These are phyloP conservation scores for Boletus pseudo-olivaceus DNA, from an alignment of 768 basidiomycete species.

Conservation along the genomic window DNA sequence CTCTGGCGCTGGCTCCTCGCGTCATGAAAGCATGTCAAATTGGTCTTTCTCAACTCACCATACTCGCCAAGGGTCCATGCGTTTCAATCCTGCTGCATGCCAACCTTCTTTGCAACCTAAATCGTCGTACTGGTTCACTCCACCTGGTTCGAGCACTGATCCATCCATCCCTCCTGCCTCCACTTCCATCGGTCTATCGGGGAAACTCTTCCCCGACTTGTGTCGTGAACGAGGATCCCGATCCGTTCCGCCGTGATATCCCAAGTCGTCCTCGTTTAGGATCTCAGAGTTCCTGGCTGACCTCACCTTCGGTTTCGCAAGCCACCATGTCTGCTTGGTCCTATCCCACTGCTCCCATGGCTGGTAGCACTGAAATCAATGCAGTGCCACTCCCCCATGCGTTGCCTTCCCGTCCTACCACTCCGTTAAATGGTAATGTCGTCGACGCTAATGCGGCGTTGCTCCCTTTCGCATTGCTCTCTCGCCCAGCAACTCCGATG, in stretches of 20 bases:
- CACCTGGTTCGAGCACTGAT: slow-evolving; percentile 42
- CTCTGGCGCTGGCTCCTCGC: slow-evolving; percentile 52
- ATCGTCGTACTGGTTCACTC: slow-evolving; percentile 62
- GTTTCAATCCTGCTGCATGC: slow-evolving; percentile 21
- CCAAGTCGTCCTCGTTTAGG: slow-evolving; percentile 50
- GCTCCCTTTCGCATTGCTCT: slow-evolving; percentile 34
- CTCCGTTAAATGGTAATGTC: slow-evolving; percentile 24
- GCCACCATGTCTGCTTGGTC: slow-evolving; percentile 65
- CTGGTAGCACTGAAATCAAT: slow-evolving; percentile 43
- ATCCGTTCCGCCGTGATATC: slow-evolving; percentile 60
- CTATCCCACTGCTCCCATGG: slow-evolving; percentile 49
- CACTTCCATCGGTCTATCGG: slow-evolving; percentile 57
- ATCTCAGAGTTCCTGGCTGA: slow-evolving; percentile 74
- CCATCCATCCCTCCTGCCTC: slow-evolving; percentile 52
- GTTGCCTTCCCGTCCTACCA: slow-evolving; percentile 27
- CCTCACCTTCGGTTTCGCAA: slow-evolving; percentile 57
- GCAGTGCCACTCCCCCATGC: slow-evolving; percentile 37
- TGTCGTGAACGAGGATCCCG: slow-evolving; percentile 45
- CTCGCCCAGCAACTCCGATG: slow-evolving; percentile 13
- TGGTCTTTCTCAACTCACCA: slow-evolving; percentile 75
- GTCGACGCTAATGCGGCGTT: slow-evolving; percentile 44
- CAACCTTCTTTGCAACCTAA: slow-evolving; percentile 38
- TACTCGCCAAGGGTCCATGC: slow-evolving; percentile 32
- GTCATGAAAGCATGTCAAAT: slow-evolving; percentile 56
- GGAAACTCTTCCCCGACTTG: slow-evolving; percentile 40